These are phyloP conservation scores for Cairneyella variabilis DNA, from an alignment of 495 filamentous ascomycete species.

Conservation along the genomic window DNA sequence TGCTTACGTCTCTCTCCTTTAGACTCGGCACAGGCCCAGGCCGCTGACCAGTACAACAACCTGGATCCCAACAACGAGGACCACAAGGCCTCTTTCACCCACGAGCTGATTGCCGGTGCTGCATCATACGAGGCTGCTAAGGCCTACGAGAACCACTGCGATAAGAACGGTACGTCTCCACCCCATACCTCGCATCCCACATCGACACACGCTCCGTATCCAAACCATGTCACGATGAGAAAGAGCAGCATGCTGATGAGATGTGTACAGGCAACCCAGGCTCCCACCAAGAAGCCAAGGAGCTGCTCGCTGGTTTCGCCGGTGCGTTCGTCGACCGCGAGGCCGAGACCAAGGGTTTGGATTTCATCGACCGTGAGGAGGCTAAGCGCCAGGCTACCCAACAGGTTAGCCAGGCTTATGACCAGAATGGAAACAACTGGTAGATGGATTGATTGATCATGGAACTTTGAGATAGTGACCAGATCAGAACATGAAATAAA, in stretches of 20 bases:
- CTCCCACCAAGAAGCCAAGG: constrained; percentile 70
- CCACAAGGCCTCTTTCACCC: constrained; percentile 63
- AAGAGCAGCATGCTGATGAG: background rate
- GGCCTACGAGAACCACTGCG: constrained; percentile 68
- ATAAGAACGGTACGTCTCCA: constrained; percentile 52
- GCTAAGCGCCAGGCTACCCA: constrained; percentile 61
- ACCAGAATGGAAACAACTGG: background rate
- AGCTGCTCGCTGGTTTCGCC: constrained; percentile 63
- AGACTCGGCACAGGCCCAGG: background rate
- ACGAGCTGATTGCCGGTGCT: constrained; percentile 69
- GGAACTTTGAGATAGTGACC: too few relatives aligned
- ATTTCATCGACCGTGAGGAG: constrained; percentile 58
- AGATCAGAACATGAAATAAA: too few relatives aligned
- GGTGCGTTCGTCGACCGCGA: constrained; percentile 72
- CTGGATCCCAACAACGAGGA: constrained; percentile 57
- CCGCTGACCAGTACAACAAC: constrained; percentile 26
- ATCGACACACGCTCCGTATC: too few relatives aligned
- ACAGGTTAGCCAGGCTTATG: constrained; percentile 57
- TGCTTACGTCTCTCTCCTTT: background rate
- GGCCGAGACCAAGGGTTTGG: constrained; percentile 70
- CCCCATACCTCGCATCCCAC: background rate
- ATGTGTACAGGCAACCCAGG: constrained; percentile 54
- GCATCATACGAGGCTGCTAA: constrained; percentile 76
- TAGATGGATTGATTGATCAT: too few relatives aligned
- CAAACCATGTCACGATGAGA: too few relatives aligned